Percentiles rank a stretch among this genome's conserved stretches.
Evolutionary conservation across 176 grass and related monocot genomes (phyloP).

Genomic region (Carex parvula): DNA sequence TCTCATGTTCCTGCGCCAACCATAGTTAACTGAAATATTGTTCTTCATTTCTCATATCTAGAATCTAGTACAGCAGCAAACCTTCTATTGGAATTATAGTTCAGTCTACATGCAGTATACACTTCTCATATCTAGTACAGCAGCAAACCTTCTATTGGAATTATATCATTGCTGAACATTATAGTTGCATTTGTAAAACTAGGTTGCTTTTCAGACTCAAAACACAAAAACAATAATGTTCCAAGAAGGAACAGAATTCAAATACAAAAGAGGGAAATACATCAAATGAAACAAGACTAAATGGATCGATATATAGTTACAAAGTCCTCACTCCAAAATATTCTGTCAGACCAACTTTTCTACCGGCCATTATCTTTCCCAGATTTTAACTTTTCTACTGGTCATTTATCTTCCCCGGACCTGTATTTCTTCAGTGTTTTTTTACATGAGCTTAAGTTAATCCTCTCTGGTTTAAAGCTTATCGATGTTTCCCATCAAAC

Average conservation of each 20-base stretch:
- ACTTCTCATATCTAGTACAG: neutral
- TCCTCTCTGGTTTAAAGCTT: neutral
- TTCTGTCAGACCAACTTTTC: slow-evolving; percentile 36
- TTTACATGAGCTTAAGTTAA: slow-evolving; percentile 49
- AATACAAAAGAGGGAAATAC: neutral
- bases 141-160: neutral
- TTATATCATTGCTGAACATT: neutral
- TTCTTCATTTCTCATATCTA: neutral
- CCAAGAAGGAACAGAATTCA: slow-evolving; percentile 10
- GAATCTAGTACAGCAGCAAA: neutral
- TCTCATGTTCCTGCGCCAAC: neutral
- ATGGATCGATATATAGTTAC: neutral
- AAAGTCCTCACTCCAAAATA: slow-evolving; percentile 5
- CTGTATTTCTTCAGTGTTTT: slow-evolving; percentile 43
- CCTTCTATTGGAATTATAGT: neutral
- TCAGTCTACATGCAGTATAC: neutral
- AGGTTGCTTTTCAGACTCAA: neutral
- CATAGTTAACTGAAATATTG: neutral
- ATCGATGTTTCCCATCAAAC: slow-evolving; percentile 43
- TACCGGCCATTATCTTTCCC: slow-evolving; percentile 45
- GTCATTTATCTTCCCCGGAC: slow-evolving; percentile 51
- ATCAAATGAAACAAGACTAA: neutral
- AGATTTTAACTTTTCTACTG: neutral
- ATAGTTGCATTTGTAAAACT: neutral
- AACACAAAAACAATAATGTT: neutral